These are phyloP conservation scores for Nicotiana noctiflora DNA, from an alignment of 257 asterid genomes.

Conservation along the genomic window DNA sequence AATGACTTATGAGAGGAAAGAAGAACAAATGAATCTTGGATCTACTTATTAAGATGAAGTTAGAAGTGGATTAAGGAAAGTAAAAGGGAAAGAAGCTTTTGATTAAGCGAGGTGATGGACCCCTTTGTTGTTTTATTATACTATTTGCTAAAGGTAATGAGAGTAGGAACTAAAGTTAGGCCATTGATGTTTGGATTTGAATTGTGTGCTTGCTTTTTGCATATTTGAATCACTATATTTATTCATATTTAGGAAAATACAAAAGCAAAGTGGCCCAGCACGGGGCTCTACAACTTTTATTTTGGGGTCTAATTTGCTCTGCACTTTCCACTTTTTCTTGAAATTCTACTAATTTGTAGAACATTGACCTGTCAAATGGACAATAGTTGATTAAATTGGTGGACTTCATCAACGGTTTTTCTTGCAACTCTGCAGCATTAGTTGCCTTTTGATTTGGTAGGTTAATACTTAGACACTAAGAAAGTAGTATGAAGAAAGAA, in stretches of 20 bases:
- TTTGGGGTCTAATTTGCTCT: conserved; percentile 7
- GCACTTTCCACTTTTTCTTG: conserved; percentile 35
- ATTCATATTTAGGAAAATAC: conserved; percentile 17
- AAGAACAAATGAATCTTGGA: conserved; percentile 18
- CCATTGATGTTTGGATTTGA: conserved; percentile 30
- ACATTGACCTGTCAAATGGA: conserved; percentile 26
- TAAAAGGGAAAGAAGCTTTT: conserved; percentile 39
- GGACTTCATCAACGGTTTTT: conserved; percentile 22
- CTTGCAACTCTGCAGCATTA: neutral
- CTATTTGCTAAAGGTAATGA: conserved; percentile 27
- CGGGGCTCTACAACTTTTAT: conserved; percentile 10
- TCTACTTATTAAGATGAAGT: conserved; percentile 24
- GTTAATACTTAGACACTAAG: conserved; percentile 62
- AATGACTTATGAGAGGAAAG: conserved; percentile 9
- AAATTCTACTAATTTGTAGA: conserved; percentile 9
- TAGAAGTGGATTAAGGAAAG: conserved; percentile 33
- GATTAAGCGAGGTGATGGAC: conserved; percentile 35
- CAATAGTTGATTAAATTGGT: neutral
- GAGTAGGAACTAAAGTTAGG: conserved; percentile 30
- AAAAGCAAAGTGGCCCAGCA: conserved; percentile 16
- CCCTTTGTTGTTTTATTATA: conserved; percentile 18
- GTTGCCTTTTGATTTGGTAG: conserved; percentile 8
- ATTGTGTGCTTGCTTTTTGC: conserved; percentile 23
- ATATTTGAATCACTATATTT: neutral
- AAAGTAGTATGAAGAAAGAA: conserved; percentile 16